Conservation (phyloP, 768 basidiomycete species). For the Russula sp. region DNA sequence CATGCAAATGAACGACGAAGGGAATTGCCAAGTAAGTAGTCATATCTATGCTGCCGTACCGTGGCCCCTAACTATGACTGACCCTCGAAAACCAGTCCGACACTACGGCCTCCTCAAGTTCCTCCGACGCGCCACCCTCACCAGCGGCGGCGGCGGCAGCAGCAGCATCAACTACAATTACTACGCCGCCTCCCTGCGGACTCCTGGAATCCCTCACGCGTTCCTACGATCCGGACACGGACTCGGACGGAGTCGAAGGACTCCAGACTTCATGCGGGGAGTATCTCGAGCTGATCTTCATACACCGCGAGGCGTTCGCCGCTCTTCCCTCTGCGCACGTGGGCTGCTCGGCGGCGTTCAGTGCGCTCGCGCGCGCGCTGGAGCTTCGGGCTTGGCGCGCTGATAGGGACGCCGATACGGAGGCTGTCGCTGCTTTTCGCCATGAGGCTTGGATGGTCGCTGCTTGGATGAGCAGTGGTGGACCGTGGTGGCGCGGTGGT, state of each 20-base stretch:
- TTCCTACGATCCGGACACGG: constrained; percentile 30
- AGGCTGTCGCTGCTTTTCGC: constrained; percentile 65
- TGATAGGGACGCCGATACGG: constrained; percentile 65
- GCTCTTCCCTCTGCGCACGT: constrained; percentile 61
- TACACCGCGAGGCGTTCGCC: constrained; percentile 66
- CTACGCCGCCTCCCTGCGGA: constrained; percentile 31
- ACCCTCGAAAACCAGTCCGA: constrained; percentile 20
- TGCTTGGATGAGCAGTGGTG: constrained; percentile 26
- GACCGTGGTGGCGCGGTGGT: constrained; percentile 29
- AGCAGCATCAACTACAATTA: too few relatives aligned
- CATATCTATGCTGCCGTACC: too few relatives aligned
- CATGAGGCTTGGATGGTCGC: constrained; percentile 65
- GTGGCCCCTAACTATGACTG: not conserved
- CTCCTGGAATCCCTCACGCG: constrained; percentile 36
- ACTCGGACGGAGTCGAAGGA: constrained; percentile 26
- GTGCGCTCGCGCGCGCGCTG: constrained; percentile 60
- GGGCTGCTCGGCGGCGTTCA: constrained; percentile 62
- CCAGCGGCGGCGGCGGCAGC: not conserved
- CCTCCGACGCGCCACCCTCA: constrained; percentile 25
- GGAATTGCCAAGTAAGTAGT: constrained; percentile 27
- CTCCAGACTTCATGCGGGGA: constrained; percentile 63
- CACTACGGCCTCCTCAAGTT: constrained; percentile 30
- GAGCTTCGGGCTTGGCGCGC: constrained; percentile 67
- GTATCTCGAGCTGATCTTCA: constrained; percentile 75
- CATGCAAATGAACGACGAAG: constrained; percentile 30